Percentiles rank a stretch among this genome's conserved stretches.
These are phyloP conservation scores for Gentiana macrophylla DNA, from an alignment of 257 asterid species.

Conservation along the genomic window DNA sequence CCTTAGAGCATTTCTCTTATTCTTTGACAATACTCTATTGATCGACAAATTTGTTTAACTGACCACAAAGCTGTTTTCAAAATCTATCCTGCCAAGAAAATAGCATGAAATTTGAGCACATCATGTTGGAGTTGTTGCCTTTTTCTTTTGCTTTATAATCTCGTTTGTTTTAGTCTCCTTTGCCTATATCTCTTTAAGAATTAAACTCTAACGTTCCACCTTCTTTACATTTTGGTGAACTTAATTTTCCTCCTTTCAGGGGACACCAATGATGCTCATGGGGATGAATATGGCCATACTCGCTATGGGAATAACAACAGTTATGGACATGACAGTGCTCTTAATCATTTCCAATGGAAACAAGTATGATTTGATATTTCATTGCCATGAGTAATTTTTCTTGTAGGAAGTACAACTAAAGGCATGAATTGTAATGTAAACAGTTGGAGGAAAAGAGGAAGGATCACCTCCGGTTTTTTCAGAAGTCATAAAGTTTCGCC, in stretches of 20 bases:
- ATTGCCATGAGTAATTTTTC: constrained; percentile 3
- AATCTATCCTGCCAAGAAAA: too few species aligned
- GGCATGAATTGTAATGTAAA: constrained; percentile 19
- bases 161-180: too few species aligned
- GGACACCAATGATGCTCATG: constrained; percentile 99
- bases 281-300: constrained; percentile 97
- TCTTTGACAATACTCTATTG: neutral
- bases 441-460: constrained; percentile 77
- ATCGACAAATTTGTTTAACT: too few species aligned
- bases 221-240: too few species aligned
- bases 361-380: constrained; percentile 38
- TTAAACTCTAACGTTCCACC: too few species aligned
- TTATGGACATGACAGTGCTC: constrained; percentile 86
- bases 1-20: too few species aligned
- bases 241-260: constrained; percentile 30
- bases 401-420: constrained; percentile 6
- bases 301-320: constrained; percentile 94
- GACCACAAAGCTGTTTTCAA: too few species aligned
- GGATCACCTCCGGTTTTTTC: constrained; percentile 78
- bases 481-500: constrained; percentile 66
- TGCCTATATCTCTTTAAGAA: too few species aligned
- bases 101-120: too few species aligned
- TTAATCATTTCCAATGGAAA: constrained; percentile 87
- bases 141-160: too few species aligned
- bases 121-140: too few species aligned